Percentiles rank a stretch among this genome's conserved stretches.
These are phyloP conservation scores for Wolfiporia cocos DNA, from an alignment of 1,284 basidiomycete genomes.

Conservation along the genomic window DNA sequence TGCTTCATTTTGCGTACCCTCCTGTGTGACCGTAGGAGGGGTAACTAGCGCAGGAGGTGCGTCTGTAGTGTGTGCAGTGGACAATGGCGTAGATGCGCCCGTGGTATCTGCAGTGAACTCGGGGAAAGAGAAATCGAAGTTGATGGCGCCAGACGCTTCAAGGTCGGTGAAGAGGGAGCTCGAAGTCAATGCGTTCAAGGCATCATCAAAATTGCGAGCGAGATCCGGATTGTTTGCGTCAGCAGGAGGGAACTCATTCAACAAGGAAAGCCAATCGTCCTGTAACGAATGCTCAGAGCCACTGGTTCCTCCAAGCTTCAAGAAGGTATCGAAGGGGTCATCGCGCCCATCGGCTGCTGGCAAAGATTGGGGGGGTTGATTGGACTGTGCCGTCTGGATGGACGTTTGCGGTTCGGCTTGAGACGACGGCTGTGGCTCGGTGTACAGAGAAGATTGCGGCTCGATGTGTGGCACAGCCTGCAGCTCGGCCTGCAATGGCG, in stretches of 20 bases:
- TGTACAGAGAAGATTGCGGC: no score
- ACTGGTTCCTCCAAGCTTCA: neutral
- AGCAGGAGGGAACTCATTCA: slow-evolving; percentile 17
- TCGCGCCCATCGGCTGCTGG: no score
- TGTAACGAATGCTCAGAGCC: slow-evolving; percentile 10
- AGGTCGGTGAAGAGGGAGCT: neutral
- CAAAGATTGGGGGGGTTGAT: no score
- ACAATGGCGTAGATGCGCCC: neutral
- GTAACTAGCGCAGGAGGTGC: no score
- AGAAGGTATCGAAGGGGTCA: neutral
- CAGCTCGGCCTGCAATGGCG: no score
- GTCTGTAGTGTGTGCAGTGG: no score
- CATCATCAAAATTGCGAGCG: slow-evolving; percentile 8
- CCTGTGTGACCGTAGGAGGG: no score
- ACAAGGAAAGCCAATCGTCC: slow-evolving; percentile 18
- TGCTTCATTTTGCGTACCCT: no score
- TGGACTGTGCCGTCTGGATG: no score
- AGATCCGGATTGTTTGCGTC: slow-evolving; percentile 14
- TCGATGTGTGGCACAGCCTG: no score
- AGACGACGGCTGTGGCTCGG: slow-evolving; percentile 6
- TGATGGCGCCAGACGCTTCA: neutral
- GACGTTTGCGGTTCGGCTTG: no score
- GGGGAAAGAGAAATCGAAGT: neutral
- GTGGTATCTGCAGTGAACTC: neutral
- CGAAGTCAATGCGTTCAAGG: slow-evolving; percentile 8